These are phyloP conservation scores for Neofusicoccum sp. DNA, from an alignment of 2,329 filamentous ascomycete genomes.

Conservation along the genomic window DNA sequence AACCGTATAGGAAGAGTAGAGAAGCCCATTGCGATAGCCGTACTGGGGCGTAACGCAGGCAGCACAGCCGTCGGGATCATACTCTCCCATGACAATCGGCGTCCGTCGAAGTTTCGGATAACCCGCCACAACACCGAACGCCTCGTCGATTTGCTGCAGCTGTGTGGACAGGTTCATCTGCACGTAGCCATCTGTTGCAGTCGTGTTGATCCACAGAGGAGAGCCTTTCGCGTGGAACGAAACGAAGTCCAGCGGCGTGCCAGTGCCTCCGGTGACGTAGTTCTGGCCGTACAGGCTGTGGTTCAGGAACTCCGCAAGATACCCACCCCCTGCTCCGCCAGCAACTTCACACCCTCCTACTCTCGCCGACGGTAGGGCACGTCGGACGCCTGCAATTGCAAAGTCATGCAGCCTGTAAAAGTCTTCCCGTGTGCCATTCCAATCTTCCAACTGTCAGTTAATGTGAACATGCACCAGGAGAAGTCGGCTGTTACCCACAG, in stretches of 20 bases:
- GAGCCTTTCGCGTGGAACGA: conserved; percentile 19
- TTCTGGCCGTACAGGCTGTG: conserved; percentile 13
- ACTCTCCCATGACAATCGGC: conserved; percentile 12
- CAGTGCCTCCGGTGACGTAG: conserved; percentile 9
- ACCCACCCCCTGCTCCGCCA: conserved; percentile 2
- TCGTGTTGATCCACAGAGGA: conserved; percentile 1
- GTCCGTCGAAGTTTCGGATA: neutral
- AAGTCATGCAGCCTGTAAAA: conserved; percentile 14
- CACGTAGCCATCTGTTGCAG: neutral
- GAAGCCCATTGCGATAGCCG: conserved; percentile 13
- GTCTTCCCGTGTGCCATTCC: conserved; percentile 9
- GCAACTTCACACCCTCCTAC: conserved; percentile 6
- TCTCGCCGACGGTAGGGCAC: conserved; percentile 10
- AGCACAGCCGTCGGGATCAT: conserved; percentile 17
- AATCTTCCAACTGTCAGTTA: neutral
- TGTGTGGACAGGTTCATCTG: conserved; percentile 16
- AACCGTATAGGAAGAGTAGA: conserved; percentile 8
- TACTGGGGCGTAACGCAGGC: conserved; percentile 18
- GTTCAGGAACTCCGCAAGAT: conserved; percentile 7
- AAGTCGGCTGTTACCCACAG: no score
- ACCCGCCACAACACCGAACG: conserved; percentile 1
- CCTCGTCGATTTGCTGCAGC: conserved; percentile 13
- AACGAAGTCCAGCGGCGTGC: conserved; percentile 18
- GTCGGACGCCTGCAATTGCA: conserved; percentile 3
- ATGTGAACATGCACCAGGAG: no score